Conservation (phyloP, 2,329 filamentous ascomycete species). For the Fulvia fulva region DNA sequence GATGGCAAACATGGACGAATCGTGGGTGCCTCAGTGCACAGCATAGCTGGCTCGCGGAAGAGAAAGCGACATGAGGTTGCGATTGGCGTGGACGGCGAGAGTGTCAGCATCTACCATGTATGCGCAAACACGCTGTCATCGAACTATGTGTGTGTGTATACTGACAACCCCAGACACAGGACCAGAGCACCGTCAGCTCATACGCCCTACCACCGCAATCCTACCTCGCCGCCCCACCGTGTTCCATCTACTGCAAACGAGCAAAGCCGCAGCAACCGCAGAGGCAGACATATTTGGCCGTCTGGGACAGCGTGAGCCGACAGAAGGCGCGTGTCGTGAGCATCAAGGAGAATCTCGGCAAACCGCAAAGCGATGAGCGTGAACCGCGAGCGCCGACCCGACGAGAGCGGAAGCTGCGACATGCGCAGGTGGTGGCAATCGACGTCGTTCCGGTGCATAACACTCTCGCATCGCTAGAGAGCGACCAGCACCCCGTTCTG, state of each 20-base stretch:
- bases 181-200: slow-evolving; percentile 56
- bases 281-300: slow-evolving; percentile 55
- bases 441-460: slow-evolving; percentile 18
- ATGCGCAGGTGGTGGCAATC: slow-evolving; percentile 24
- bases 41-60: slow-evolving; percentile 53
- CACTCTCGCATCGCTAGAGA: background rate
- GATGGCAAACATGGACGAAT: slow-evolving; percentile 38
- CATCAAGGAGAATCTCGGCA: slow-evolving; percentile 48
- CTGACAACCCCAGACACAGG: slow-evolving; percentile 50
- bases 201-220: slow-evolving; percentile 60
- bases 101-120: slow-evolving; percentile 61
- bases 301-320: slow-evolving; percentile 43
- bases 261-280: slow-evolving; percentile 41
- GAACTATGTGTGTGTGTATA: slow-evolving; percentile 9
- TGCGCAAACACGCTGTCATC: slow-evolving; percentile 4
- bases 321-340: slow-evolving; percentile 51
- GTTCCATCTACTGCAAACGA: slow-evolving; percentile 53
- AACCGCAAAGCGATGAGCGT: slow-evolving; percentile 13
- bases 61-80: slow-evolving; percentile 60
- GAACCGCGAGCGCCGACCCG: slow-evolving; percentile 31
- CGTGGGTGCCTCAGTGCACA: slow-evolving; percentile 48
- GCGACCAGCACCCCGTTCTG: slow-evolving; percentile 15
- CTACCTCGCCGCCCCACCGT: slow-evolving; percentile 54
- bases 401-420: slow-evolving; percentile 31
- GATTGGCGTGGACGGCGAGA: slow-evolving; percentile 58